These are phyloP conservation scores for Sporormia fimetaria DNA, from an alignment of 495 filamentous ascomycete species.

Conservation along the genomic window DNA sequence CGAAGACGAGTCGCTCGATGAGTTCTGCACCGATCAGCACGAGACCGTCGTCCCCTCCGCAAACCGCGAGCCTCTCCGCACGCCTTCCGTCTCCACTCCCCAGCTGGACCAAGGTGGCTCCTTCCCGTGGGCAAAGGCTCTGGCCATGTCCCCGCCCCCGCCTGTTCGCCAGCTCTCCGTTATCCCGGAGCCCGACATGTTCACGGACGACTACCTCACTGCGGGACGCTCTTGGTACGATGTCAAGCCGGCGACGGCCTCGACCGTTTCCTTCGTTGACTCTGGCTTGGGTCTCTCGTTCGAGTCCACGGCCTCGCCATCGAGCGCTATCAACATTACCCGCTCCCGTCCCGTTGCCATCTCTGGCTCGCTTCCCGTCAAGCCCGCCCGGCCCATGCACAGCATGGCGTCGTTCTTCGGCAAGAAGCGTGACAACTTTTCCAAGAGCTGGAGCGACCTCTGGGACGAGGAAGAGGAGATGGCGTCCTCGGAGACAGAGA, in stretches of 20 bases:
- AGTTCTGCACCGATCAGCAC: conserved; percentile 80
- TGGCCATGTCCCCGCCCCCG: conserved; percentile 66
- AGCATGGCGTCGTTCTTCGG: conserved; percentile 70
- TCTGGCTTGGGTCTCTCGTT: conserved; percentile 61
- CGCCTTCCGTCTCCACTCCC: conserved; percentile 86
- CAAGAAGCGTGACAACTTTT: conserved; percentile 59
- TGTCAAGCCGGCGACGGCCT: conserved; percentile 57
- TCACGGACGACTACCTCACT: conserved; percentile 82
- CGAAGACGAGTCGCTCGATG: conserved; percentile 80
- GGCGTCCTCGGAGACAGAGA: conserved; percentile 25
- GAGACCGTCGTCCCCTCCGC: conserved; percentile 62
- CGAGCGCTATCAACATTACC: conserved; percentile 27
- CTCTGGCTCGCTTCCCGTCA: conserved; percentile 68
- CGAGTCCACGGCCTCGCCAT: conserved; percentile 47
- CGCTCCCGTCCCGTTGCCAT: conserved; percentile 45
- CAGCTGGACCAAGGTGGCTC: conserved; percentile 61
- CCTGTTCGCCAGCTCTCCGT: conserved; percentile 72
- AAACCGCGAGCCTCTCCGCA: conserved; percentile 90
- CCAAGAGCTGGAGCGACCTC: conserved; percentile 95
- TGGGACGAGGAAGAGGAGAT: conserved; percentile 82
- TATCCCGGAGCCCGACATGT: conserved; percentile 68
- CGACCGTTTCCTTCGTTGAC: conserved; percentile 66
- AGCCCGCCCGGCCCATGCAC: conserved; percentile 46
- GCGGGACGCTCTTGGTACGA: conserved; percentile 33
- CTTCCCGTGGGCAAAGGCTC: conserved; percentile 94